Percentiles rank a stretch among this genome's conserved stretches.
Conservation (phyloP, 2,329 filamentous ascomycete genomes). For the Sarocladiaceae sp. region DNA sequence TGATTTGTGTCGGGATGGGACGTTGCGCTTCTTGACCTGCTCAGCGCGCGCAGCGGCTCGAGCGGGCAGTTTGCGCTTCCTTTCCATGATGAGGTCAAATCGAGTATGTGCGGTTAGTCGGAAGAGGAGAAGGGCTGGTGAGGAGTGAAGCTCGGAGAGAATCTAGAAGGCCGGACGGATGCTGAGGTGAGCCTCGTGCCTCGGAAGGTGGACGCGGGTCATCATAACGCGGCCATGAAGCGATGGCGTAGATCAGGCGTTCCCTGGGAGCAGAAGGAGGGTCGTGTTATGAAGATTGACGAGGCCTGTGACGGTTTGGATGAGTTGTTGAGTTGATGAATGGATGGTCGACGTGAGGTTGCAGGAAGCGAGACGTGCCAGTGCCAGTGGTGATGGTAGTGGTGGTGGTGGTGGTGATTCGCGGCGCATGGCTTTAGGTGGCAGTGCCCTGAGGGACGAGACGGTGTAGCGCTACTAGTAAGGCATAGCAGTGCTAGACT, state of each 20-base stretch:
- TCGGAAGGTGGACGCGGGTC: slow-evolving; percentile 2
- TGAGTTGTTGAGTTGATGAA: too few species aligned
- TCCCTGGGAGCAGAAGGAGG: too few species aligned
- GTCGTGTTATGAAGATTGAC: too few species aligned
- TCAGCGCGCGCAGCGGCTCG: slow-evolving; percentile 56
- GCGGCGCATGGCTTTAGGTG: too few species aligned
- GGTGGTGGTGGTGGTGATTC: too few species aligned
- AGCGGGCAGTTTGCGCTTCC: slow-evolving; percentile 58
- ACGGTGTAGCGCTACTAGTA: too few species aligned
- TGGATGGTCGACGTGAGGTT: too few species aligned
- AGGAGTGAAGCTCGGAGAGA: neutral
- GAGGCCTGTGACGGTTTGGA: too few species aligned
- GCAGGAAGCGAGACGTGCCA: too few species aligned
- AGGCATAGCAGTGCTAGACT: too few species aligned
- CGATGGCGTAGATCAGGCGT: neutral
- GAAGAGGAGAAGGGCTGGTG: neutral
- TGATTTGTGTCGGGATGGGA: slow-evolving; percentile 48
- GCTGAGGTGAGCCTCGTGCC: slow-evolving; percentile 9
- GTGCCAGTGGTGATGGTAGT: too few species aligned
- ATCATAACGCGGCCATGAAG: slow-evolving; percentile 6
- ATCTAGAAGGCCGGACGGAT: neutral
- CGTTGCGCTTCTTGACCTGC: slow-evolving; percentile 53
- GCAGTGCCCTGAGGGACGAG: too few species aligned
- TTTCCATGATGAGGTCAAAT: slow-evolving; percentile 43
- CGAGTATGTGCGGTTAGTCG: neutral